Evolutionary conservation across 192 early-diverging fungal genomes (phyloP), one percentile per base, ranked within the genome.

Genomic region (Phycomyces blakesleeanus): DNA sequence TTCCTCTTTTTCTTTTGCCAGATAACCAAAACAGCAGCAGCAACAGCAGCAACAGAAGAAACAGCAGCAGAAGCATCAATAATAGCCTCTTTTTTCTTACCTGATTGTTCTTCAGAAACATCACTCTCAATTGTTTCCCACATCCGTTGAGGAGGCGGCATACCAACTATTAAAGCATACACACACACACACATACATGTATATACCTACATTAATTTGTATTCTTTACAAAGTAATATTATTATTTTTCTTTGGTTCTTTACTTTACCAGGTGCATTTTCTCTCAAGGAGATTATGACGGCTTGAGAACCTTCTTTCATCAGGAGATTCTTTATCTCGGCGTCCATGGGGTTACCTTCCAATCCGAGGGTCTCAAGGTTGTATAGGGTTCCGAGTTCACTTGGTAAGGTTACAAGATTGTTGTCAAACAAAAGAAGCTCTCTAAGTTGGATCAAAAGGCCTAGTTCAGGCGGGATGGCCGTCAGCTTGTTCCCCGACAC

Each of bases 391-490:
- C 97, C 97, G 55, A 97, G 77, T 71, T 98, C 97, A 51, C 73
- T 76, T 8, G 97, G 97, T 55, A 98, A 62, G 18, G 84, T 87
- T 10, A 88, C 76, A 42, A 98, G 77, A 66, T 83, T 82, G 65
- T 98, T 98, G 76, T 98, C 97, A 77, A 96, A 96, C 41, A 93
- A 57, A 53, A 93, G 64, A 22, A 98, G 80, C 64, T 97, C 93
- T 74, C 81, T 81, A 11, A 98, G 81, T 14, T 77, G 81, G 15
- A 85, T 83, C 42, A 97, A 73, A 73, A 95, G 77, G 0, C 97
- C 94, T 16, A 98, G 74, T 62, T 98, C 97, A 11, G 92, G 81
- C 21, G 97, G 97, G 5, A 98, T 57, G 10, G 75, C 61, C 20
- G 84, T 80, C 11, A 98, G 77, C 67, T 89, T 83, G 76, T 98